These are phyloP conservation scores for Tuber umbilicatum DNA, from an alignment of 495 filamentous ascomycete genomes.

Conservation along the genomic window DNA sequence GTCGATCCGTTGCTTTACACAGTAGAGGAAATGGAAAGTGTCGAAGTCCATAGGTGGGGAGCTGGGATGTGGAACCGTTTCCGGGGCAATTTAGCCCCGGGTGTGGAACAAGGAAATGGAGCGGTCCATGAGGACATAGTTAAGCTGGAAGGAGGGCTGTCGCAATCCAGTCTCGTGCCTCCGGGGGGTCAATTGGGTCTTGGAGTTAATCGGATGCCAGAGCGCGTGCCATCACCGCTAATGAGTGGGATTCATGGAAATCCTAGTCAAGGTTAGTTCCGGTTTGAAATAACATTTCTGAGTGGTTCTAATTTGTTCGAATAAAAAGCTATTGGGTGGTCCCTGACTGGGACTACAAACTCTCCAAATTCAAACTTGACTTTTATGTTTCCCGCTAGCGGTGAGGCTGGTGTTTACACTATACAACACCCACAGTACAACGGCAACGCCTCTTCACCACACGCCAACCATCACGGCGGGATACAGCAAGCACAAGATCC, in stretches of 20 bases:
- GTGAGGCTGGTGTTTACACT: not conserved
- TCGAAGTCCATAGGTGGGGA: conserved; percentile 44
- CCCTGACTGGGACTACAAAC: conserved; percentile 72
- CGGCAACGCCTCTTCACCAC: conserved; percentile 7
- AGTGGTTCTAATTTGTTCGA: conserved; percentile 44
- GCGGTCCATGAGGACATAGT: conserved; percentile 6
- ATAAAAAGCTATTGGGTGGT: conserved; percentile 61
- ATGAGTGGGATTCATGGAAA: conserved; percentile 48
- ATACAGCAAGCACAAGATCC: conserved; percentile 12
- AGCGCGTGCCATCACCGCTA: conserved; percentile 38
- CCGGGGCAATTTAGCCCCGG: conserved; percentile 12
- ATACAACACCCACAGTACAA: conserved; percentile 2
- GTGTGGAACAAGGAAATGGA: not conserved
- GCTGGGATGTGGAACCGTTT: conserved; percentile 29
- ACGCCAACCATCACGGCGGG: conserved; percentile 1
- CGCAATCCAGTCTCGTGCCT: conserved; percentile 24
- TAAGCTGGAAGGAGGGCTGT: conserved; percentile 25
- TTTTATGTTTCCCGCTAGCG: conserved; percentile 12
- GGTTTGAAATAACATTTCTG: conserved; percentile 37
- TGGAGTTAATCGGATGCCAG: conserved; percentile 37
- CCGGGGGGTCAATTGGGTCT: conserved; percentile 37
- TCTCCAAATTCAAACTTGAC: conserved; percentile 73
- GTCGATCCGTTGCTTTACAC: conserved; percentile 75
- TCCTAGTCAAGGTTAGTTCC: conserved; percentile 50
- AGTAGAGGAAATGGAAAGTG: conserved; percentile 67